Evolutionary conservation across 352 stramenopile species (phyloP).

Genomic region (Aphanomyces euteiches): DNA sequence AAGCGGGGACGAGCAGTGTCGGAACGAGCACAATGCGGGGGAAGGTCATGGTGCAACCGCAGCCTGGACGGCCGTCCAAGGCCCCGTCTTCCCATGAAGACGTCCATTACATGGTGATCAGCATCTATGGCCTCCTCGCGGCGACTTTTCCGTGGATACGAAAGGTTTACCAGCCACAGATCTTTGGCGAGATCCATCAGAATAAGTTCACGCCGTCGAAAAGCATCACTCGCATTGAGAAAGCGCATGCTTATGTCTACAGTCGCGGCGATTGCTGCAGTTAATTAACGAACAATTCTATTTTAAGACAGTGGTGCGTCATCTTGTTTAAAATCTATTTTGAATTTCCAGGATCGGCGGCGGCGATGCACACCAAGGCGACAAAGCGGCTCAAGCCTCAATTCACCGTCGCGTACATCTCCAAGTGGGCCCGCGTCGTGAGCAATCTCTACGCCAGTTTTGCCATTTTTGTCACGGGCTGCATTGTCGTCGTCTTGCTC

Average conservation of each 20-base stretch:
- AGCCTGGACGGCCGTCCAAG: not conserved
- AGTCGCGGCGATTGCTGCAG: conserved; percentile 12
- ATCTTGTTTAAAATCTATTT: too few relatives aligned
- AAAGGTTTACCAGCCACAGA: not conserved
- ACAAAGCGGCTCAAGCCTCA: not conserved
- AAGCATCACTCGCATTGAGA: not conserved
- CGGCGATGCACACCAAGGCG: not conserved
- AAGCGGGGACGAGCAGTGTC: too few relatives aligned
- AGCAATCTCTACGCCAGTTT: not conserved
- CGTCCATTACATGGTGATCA: conserved; percentile 5
- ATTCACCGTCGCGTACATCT: conserved; percentile 6
- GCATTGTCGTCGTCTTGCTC: not conserved
- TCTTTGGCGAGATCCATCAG: conserved; percentile 7
- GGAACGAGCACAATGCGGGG: too few relatives aligned
- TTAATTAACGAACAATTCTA: not conserved
- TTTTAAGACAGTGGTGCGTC: too few relatives aligned
- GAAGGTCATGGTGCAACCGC: too few relatives aligned
- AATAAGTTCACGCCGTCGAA: not conserved
- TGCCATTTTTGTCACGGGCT: not conserved
- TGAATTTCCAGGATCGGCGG: too few relatives aligned
- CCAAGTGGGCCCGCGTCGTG: conserved; percentile 11
- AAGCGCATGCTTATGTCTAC: not conserved
- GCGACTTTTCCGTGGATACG: not conserved
- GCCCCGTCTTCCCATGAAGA: not conserved
- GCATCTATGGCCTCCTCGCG: conserved; percentile 8